A percentile compares a stretch with the other conserved stretches of the same genome.
phyloP scores from a whole-genome alignment of 2,329 filamentous ascomycete genomes.

The Pestalotiopsis fici region DNA sequence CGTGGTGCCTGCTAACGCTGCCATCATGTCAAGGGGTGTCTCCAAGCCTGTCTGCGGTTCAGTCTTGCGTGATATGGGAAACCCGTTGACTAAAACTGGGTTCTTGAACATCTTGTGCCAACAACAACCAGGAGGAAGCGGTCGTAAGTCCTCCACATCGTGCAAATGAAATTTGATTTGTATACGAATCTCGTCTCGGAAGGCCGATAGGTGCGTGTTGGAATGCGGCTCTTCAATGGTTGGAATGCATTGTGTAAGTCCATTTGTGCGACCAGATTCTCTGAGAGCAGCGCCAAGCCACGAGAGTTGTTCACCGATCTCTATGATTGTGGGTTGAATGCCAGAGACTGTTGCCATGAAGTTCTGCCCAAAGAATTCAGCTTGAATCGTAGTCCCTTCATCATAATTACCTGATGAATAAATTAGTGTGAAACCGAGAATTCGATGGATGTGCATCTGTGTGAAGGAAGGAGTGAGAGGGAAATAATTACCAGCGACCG shows the following conservation, averaged over 20 bases:
- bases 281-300: slow-evolving; percentile 34
- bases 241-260: slow-evolving; percentile 8
- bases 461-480: too few species aligned
- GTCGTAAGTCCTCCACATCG: neutral
- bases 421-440: too few species aligned
- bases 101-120: slow-evolving; percentile 30
- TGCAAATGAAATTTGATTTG: neutral
- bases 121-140: slow-evolving; percentile 20
- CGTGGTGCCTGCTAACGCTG: slow-evolving; percentile 15
- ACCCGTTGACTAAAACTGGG: slow-evolving; percentile 29
- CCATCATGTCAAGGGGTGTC: slow-evolving; percentile 29
- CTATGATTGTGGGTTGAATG: slow-evolving; percentile 22
- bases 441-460: too few species aligned
- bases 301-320: slow-evolving; percentile 34
- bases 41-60: slow-evolving; percentile 28
- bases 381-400: neutral
- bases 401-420: too few species aligned
- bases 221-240: neutral
- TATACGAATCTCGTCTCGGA: neutral
- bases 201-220: too few species aligned
- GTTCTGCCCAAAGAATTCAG: neutral
- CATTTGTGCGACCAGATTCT: slow-evolving; percentile 18
- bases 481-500: too few species aligned
- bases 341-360: neutral
- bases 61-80: slow-evolving; percentile 22